These are phyloP conservation scores for Serendipita indica DNA, from an alignment of 768 basidiomycete species.

Conservation along the genomic window DNA sequence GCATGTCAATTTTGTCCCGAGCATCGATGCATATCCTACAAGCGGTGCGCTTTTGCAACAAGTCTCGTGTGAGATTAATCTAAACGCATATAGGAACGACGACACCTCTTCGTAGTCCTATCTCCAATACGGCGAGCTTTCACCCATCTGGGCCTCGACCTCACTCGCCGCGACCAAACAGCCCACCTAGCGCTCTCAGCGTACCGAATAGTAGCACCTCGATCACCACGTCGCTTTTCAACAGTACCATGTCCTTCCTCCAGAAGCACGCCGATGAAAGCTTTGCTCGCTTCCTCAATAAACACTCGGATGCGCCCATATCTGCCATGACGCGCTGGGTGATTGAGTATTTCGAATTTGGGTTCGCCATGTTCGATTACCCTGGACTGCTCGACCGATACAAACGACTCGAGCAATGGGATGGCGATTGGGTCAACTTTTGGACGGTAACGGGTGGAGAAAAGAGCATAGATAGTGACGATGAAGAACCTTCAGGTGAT, in stretches of 20 bases:
- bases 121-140: too few relatives aligned
- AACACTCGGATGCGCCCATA: constrained; percentile 39
- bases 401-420: constrained; percentile 31
- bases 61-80: not conserved
- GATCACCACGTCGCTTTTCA: constrained; percentile 20
- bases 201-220: not conserved
- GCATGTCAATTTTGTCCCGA: not conserved
- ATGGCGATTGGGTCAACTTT: constrained; percentile 41
- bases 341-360: constrained; percentile 43
- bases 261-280: constrained; percentile 30
- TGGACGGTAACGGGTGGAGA: constrained; percentile 34
- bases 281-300: constrained; percentile 34
- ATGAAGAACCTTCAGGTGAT: not conserved
- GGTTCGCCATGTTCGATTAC: constrained; percentile 43
- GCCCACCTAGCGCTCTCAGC: constrained; percentile 4
- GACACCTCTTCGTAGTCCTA: constrained; percentile 3
- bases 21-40: not conserved
- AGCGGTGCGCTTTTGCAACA: not conserved
- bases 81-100: too few relatives aligned
- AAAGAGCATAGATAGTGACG: not conserved
- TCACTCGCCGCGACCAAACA: constrained; percentile 13
- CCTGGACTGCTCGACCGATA: constrained; percentile 36
- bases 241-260: constrained; percentile 28
- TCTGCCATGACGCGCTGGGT: constrained; percentile 36
- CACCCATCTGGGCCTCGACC: too few relatives aligned